These are phyloP conservation scores for Pleurotus ostreatus DNA, from an alignment of 768 basidiomycete genomes.

Conservation along the genomic window DNA sequence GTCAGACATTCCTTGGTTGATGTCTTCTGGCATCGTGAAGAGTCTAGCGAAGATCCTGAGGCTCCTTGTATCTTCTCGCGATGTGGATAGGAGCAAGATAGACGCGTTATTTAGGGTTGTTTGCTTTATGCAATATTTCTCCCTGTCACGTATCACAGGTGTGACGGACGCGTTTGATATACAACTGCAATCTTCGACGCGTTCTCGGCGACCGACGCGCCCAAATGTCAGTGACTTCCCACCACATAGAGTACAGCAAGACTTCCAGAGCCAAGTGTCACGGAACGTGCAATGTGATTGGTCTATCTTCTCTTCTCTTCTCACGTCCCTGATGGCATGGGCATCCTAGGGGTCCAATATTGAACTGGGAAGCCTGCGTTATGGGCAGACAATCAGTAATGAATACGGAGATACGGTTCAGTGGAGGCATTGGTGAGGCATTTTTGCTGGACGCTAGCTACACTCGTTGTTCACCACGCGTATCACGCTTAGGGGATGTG, in stretches of 20 bases:
- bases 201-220: neutral
- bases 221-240: slow-evolving; percentile 7
- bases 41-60: neutral
- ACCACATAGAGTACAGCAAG: slow-evolving; percentile 53
- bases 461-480: neutral
- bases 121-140: neutral
- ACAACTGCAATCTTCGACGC: too few relatives aligned
- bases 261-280: slow-evolving; percentile 67
- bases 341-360: slow-evolving; percentile 40
- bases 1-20: neutral
- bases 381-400: slow-evolving; percentile 45
- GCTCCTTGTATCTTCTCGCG: too few relatives aligned
- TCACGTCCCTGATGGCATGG: neutral
- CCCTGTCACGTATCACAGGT: slow-evolving; percentile 1
- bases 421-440: slow-evolving; percentile 72
- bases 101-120: slow-evolving; percentile 12
- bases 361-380: slow-evolving; percentile 56
- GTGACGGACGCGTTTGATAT: slow-evolving; percentile 1
- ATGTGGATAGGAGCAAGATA: neutral
- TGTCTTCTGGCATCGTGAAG: slow-evolving; percentile 9
- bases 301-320: slow-evolving; percentile 1
- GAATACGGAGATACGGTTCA: slow-evolving; percentile 60
- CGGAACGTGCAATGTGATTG: slow-evolving; percentile 51
- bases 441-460: neutral
- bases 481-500: slow-evolving; percentile 56